These are phyloP conservation scores for Phaseolus coccineus DNA, from an alignment of 331 rosid genomes.

Conservation along the genomic window DNA sequence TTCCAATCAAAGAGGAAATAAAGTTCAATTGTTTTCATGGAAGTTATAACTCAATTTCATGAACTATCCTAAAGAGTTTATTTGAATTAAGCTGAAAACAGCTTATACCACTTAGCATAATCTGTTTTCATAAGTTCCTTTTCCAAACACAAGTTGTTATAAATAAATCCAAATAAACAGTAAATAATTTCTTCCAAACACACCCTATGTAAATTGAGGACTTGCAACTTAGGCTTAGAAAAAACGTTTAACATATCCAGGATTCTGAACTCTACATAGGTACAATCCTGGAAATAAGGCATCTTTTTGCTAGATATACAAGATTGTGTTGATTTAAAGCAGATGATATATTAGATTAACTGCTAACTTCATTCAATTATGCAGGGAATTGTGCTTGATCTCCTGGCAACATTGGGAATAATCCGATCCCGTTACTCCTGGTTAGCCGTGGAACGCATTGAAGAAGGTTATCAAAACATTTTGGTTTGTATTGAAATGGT, in stretches of 20 bases:
- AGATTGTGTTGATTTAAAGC: not conserved
- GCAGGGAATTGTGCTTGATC: constrained; percentile 72
- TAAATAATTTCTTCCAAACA: not conserved
- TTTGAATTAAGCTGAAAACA: not conserved
- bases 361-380: not conserved
- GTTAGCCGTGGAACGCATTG: constrained; percentile 77
- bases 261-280: not conserved
- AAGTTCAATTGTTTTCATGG: too few species aligned
- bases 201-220: not conserved
- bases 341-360: not conserved
- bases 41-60: not conserved
- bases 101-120: not conserved
- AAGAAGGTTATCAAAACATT: constrained; percentile 81
- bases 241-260: not conserved
- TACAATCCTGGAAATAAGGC: not conserved
- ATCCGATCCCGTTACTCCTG: constrained; percentile 66
- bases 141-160: too few species aligned
- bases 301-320: not conserved
- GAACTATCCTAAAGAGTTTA: not conserved
- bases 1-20: too few species aligned
- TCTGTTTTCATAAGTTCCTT: too few species aligned
- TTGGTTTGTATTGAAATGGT: constrained; percentile 89
- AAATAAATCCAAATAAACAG: not conserved
- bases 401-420: constrained; percentile 63
- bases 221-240: not conserved